Evolutionary conservation across 2,329 filamentous ascomycete species (phyloP).

Genomic region (Ascochyta clinopodiicola): DNA sequence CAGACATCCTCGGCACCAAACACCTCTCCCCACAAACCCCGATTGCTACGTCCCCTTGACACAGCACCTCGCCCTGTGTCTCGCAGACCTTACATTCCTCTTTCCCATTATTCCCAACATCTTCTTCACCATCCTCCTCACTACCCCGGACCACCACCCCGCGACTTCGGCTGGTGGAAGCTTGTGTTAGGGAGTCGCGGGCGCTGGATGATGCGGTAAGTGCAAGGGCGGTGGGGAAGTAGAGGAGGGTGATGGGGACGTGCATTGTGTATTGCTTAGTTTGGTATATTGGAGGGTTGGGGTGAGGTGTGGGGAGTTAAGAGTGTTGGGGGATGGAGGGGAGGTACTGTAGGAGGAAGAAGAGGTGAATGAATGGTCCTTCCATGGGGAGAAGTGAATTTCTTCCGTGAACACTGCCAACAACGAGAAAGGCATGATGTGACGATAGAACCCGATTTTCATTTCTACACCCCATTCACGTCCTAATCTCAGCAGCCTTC

Average conservation of each 20-base stretch:
- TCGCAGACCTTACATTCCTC: background rate
- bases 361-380: too few relatives aligned
- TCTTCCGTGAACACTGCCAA: background rate
- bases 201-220: too few relatives aligned
- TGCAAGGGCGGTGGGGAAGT: background rate
- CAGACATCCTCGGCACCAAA: background rate
- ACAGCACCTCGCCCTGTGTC: background rate
- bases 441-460: too few relatives aligned
- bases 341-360: too few relatives aligned
- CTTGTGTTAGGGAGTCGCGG: background rate
- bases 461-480: background rate
- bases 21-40: constrained; percentile 1
- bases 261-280: background rate
- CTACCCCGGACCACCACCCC: too few relatives aligned
- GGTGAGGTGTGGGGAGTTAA: background rate
- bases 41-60: constrained; percentile 1
- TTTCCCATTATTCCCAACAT: too few relatives aligned
- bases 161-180: too few relatives aligned
- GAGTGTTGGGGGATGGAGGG: too few relatives aligned
- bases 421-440: too few relatives aligned
- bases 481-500: constrained; percentile 53
- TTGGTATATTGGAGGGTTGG: background rate
- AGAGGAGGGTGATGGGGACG: background rate
- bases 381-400: background rate
- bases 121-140: too few relatives aligned